Evolutionary conservation across 1,139 yeast genomes (phyloP).

Genomic region (Candida sp.): DNA sequence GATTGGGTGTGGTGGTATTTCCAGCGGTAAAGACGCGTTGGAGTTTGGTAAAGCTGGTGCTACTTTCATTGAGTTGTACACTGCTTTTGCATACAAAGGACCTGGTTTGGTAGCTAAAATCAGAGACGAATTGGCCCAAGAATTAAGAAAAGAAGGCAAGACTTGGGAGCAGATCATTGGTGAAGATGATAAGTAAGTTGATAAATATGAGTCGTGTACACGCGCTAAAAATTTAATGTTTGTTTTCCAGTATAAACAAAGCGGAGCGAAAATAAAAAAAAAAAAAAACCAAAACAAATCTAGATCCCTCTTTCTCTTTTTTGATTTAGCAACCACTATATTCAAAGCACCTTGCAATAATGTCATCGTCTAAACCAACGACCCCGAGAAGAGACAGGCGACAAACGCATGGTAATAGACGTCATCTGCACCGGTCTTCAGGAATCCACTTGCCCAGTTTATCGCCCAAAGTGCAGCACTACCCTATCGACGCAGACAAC

Average conservation of each 20-base stretch:
- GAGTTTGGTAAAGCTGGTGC: constrained; percentile 98
- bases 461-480: constrained; percentile 45
- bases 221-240: not conserved
- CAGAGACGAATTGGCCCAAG: constrained; percentile 72
- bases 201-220: not conserved
- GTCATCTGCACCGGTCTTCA: constrained; percentile 44
- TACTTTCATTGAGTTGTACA: constrained; percentile 80
- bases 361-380: constrained; percentile 22
- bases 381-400: constrained; percentile 19
- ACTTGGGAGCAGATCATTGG: constrained; percentile 85
- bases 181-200: constrained; percentile 39
- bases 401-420: constrained; percentile 15
- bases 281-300: not conserved
- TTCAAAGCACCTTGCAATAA: not conserved
- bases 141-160: constrained; percentile 73
- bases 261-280: not conserved
- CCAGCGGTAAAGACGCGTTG: constrained; percentile 82
- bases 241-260: not conserved
- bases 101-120: constrained; percentile 85
- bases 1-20: constrained; percentile 95
- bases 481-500: constrained; percentile 43
- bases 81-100: constrained; percentile 92
- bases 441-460: constrained; percentile 43
- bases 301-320: not conserved
- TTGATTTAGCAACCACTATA: not conserved